Evolutionary conservation across 805 yeast genomes (phyloP), one percentile per base, ranked within the genome.

Genomic region (Saturnispora dispora): DNA sequence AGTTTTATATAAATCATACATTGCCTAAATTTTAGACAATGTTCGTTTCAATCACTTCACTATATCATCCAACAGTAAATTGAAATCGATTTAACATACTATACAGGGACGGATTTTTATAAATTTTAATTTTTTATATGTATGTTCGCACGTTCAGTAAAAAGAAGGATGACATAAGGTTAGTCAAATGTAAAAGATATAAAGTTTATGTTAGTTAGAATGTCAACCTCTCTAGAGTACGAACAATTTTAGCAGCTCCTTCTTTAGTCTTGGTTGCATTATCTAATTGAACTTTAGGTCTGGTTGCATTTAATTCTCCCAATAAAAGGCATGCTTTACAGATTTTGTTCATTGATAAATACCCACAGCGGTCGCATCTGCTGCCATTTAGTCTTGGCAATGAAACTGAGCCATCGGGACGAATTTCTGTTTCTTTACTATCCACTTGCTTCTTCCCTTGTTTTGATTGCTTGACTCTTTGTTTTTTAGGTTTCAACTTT

Each of bases 321-420:
- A 93, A 68, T 28, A 93, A 70, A 50, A 85, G 77, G 67, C 99
- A 93, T 0, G 99, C 99, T 68, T 93, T 93, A 69, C 99, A 93
- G 6, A 89, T 78, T 60, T 71, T 76, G 64, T 93, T 93, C 56
- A 90, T 85, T 0, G 98, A 88, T 37, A 93, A 69, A 63, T 91
- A 93, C 0, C 97, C 96, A 70, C 99, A 93, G 55, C 81, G 82
- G 56, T 82, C 86, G 70, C 99, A 93, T 53, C 81, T 71, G 58
- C 83, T 83, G 3, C 88, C 89, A 61, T 83, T 88, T 28, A 41
- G 53, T 3, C 54, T 58, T 2, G 59, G 55, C 33, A 82, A 60
- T 0, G 79, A 69, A 0, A 82, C 81, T 0, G 85, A 73, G 0
- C 91, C 91, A 60, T 84, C 83, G 0, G 78, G 48, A 50, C 79